Base-by-base conservation (phyloP, 2,329 filamentous ascomycete genomes). In the Aspergillus hortae region DNA sequence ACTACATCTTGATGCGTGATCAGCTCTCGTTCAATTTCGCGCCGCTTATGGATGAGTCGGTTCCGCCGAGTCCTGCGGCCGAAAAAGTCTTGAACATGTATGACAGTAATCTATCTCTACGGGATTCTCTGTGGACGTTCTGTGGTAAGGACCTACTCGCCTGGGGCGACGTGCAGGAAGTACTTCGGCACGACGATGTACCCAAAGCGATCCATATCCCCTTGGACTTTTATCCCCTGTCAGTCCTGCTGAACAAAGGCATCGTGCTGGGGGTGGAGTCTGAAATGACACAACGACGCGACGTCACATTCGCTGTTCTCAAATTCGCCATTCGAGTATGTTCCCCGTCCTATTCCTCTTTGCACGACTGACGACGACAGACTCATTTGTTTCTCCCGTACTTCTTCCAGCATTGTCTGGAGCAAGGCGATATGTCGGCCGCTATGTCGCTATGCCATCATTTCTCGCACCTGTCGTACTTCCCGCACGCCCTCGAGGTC, bases 221-320 rank as follows among this genome's bases (percentile, higher is more conserved):
- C 0, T 78, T 95, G n/a, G 94, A 99, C 69, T 99, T 97, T 70
- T 97, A 97, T 64, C 94, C 94, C 0, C 75, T 97, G 12, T 95
- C 92, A 1, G 83, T 92, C 2, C 75, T 96, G 4, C 76, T 96
- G n/a, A 86, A 86, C 53, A 96, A 96, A 69, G 92, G 90, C 1
- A 90, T 97, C 53, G 78, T 96, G 2, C 79, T 97, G 46, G 94
- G 94, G 0, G 84, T 97, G 11, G 94, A 99, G 67, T 87, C 92
- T 0, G 94, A 97, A 61, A 78, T 97, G 55, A 86, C 95, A n/a
- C 92, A 97, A 71, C 84, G 94, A 51, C 86, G 92, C 47, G 92
- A 99, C 71, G 84, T 95, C 53, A 90, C 83, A 60, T 97, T 97
- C 74, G 90, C 92, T 0, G 91, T 90, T 67, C 88, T 95, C 67